phyloP scores from a whole-genome alignment of 306 rosid species.

The Casuarina glauca region DNA sequence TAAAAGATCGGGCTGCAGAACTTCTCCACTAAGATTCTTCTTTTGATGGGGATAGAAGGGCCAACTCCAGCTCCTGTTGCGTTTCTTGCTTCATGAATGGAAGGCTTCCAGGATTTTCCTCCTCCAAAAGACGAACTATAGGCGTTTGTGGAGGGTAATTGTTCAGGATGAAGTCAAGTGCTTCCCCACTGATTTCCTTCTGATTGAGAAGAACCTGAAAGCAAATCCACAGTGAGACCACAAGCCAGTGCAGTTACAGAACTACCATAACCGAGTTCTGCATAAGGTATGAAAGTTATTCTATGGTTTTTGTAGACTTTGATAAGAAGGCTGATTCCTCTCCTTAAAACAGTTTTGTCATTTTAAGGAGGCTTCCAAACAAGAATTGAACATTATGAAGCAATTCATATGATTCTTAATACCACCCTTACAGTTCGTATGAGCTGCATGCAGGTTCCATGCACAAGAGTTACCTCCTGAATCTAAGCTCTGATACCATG shows the following conservation, averaged over 20 bases:
- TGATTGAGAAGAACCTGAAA: slow-evolving; percentile 78
- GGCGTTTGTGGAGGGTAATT: slow-evolving; percentile 90
- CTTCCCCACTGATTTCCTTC: slow-evolving; percentile 75
- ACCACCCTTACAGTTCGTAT: no score
- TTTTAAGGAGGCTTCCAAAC: no score
- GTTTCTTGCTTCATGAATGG: slow-evolving; percentile 47
- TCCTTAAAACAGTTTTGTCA: no score
- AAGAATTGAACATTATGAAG: no score
- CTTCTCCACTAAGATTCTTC: slow-evolving; percentile 42
- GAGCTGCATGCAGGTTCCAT: no score
- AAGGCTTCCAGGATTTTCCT: slow-evolving; percentile 65
- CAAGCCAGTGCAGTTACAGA: slow-evolving; percentile 7
- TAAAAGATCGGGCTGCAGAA: not conserved
- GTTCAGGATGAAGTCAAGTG: slow-evolving; percentile 67
- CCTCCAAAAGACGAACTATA: slow-evolving; percentile 58
- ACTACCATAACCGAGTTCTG: slow-evolving; percentile 1
- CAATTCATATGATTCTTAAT: no score
- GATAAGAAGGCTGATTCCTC: no score
- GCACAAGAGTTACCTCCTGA: no score
- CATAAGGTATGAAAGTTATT: slow-evolving; percentile 10
- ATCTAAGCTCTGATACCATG: no score
- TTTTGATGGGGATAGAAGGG: slow-evolving; percentile 42
- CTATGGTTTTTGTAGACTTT: not conserved
- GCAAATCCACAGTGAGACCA: slow-evolving; percentile 18
- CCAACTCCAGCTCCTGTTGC: slow-evolving; percentile 44